Conservation (phyloP, 2,329 filamentous ascomycete genomes). For the Penicillium crustosum region DNA sequence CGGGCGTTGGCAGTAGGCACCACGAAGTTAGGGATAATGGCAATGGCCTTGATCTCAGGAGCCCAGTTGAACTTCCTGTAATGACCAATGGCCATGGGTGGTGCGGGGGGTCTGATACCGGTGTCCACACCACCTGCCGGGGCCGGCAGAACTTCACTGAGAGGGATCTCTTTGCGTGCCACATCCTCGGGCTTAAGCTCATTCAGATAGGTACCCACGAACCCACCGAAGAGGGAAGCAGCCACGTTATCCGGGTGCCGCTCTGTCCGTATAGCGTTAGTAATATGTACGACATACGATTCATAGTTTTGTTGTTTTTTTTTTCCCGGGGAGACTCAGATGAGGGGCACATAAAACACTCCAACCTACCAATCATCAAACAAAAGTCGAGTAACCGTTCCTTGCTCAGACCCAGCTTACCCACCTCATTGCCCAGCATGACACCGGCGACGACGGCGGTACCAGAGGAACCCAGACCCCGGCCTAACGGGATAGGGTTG, state of each 20-base stretch:
- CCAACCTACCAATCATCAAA: constrained; percentile 81
- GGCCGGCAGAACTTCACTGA: constrained; percentile 87
- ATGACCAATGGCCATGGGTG: constrained; percentile 89
- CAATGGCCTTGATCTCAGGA: constrained; percentile 91
- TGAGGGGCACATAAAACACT: neutral
- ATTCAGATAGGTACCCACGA: constrained; percentile 94
- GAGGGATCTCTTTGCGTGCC: constrained; percentile 86
- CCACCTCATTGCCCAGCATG: constrained; percentile 86
- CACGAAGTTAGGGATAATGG: constrained; percentile 94
- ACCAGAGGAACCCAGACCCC: constrained; percentile 91
- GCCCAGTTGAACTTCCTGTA: constrained; percentile 96
- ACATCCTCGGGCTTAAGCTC: constrained; percentile 86
- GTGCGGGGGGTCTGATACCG: constrained; percentile 78
- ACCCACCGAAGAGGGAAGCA: constrained; percentile 91
- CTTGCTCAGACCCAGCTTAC: constrained; percentile 72
- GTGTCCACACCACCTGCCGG: constrained; percentile 91
- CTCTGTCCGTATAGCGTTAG: constrained; percentile 45
- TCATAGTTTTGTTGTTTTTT: neutral
- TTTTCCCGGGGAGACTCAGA: neutral
- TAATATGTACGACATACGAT: constrained; percentile 3
- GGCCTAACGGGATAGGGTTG: constrained; percentile 90
- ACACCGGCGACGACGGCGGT: constrained; percentile 95
- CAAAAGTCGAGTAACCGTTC: constrained; percentile 91
- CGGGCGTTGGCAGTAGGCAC: constrained; percentile 91
- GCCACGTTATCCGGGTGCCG: constrained; percentile 93